These are phyloP conservation scores for Purshia tridentata DNA, from an alignment of 306 rosid genomes.

Conservation along the genomic window DNA sequence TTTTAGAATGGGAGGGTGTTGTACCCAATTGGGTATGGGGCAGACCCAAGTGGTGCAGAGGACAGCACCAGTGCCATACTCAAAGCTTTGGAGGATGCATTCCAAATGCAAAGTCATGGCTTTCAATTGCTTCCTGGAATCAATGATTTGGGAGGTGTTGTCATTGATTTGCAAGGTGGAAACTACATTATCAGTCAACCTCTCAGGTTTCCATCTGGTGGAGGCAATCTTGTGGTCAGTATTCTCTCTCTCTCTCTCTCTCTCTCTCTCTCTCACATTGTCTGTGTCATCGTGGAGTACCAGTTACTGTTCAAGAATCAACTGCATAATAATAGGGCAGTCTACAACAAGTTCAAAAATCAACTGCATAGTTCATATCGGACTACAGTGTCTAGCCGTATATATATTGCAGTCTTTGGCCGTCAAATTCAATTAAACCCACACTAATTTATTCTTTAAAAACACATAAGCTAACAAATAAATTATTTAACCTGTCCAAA, in stretches of 20 bases:
- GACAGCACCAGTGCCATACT: too few species aligned
- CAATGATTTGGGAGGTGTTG: too few species aligned
- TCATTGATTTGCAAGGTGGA: conserved; percentile 58
- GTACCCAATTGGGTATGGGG: too few species aligned
- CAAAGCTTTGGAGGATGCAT: too few species aligned
- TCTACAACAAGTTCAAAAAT: neutral
- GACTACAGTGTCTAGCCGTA: neutral
- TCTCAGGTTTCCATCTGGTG: conserved; percentile 48
- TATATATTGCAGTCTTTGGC: neutral
- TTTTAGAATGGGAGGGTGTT: too few species aligned
- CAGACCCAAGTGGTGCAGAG: too few species aligned
- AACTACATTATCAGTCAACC: conserved; percentile 54
- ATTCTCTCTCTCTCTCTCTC: conserved; percentile 11
- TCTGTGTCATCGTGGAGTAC: neutral
- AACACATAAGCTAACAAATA: too few species aligned
- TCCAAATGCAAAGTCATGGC: too few species aligned
- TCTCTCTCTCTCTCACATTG: neutral
- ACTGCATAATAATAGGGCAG: too few species aligned
- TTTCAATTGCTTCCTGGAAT: too few species aligned
- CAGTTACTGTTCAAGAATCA: conserved; percentile 4
- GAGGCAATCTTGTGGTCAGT: conserved; percentile 65
- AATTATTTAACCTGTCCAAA: too few species aligned
- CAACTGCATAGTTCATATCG: too few species aligned
- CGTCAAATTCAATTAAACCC: neutral
- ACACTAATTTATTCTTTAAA: neutral